phyloP scores from a whole-genome alignment of 257 asterid genomes.

The Nicotiana obtusifolia region DNA sequence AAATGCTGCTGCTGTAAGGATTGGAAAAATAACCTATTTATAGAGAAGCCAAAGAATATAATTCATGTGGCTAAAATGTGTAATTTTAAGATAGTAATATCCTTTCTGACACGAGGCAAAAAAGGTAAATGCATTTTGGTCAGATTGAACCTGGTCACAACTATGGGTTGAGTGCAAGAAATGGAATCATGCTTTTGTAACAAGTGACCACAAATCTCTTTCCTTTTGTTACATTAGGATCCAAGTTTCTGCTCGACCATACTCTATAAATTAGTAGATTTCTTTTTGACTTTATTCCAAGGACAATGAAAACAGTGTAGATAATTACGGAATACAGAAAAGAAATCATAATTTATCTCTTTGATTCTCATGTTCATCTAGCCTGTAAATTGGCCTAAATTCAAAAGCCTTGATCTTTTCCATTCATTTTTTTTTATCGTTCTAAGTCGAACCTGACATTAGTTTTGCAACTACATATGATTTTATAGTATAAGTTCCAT shows the following conservation, averaged over 20 bases:
- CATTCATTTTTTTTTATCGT: not conserved
- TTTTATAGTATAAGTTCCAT: too few species aligned
- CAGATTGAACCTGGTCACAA: too few species aligned
- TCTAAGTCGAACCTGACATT: too few species aligned
- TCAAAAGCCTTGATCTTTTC: not conserved
- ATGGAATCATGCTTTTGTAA: too few species aligned
- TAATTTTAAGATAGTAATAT: not conserved
- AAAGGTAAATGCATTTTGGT: not conserved
- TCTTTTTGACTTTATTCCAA: too few species aligned
- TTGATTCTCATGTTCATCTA: not conserved
- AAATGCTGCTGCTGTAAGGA: not conserved
- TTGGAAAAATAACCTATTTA: not conserved
- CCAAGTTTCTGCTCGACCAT: not conserved
- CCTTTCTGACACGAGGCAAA: not conserved
- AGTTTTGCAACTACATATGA: too few species aligned
- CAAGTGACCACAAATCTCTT: not conserved
- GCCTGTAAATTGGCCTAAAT: too few species aligned
- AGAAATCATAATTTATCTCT: not conserved
- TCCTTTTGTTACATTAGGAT: constrained; percentile 16
- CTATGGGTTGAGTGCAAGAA: too few species aligned
- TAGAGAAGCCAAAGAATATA: too few species aligned
- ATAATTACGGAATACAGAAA: not conserved
- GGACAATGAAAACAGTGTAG: not conserved
- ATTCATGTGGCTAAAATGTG: not conserved
- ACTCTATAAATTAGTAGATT: not conserved